Percentiles rank a stretch among this genome's conserved stretches.
phyloP scores from a whole-genome alignment of 352 stramenopile genomes.

The Globisporangium acanthophoron region DNA sequence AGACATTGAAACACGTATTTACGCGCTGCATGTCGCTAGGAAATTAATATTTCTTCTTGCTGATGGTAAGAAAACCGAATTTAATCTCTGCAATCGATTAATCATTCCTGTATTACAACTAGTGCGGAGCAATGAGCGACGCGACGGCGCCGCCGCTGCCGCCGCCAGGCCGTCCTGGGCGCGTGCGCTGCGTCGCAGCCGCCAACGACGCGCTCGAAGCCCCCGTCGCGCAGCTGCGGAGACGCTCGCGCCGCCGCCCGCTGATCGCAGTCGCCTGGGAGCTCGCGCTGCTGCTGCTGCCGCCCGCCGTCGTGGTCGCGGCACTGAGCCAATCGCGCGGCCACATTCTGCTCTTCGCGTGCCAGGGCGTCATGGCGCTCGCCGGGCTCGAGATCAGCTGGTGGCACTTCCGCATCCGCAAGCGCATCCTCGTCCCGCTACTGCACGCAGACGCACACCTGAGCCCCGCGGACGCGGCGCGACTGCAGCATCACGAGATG shows the following conservation, averaged over 20 bases:
- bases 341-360: constrained; percentile 32
- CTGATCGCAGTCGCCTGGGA: constrained; percentile 6
- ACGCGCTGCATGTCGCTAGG: no score
- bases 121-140: neutral
- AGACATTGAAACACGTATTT: no score
- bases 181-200: neutral
- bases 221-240: neutral
- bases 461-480: constrained; percentile 18
- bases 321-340: constrained; percentile 28
- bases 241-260: neutral
- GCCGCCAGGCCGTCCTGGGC: neutral
- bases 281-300: constrained; percentile 17
- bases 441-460: constrained; percentile 5
- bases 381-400: constrained; percentile 44
- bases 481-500: constrained; percentile 22
- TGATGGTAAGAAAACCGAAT: neutral
- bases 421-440: constrained; percentile 26
- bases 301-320: constrained; percentile 27
- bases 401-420: constrained; percentile 61
- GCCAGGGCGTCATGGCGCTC: constrained; percentile 27
- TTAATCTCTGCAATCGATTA: neutral
- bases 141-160: neutral
- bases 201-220: neutral
- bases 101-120: neutral
- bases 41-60: no score